Evolutionary conservation across 2,329 filamentous ascomycete species (phyloP).

Genomic region (Paraphoma chrysanthemicola): DNA sequence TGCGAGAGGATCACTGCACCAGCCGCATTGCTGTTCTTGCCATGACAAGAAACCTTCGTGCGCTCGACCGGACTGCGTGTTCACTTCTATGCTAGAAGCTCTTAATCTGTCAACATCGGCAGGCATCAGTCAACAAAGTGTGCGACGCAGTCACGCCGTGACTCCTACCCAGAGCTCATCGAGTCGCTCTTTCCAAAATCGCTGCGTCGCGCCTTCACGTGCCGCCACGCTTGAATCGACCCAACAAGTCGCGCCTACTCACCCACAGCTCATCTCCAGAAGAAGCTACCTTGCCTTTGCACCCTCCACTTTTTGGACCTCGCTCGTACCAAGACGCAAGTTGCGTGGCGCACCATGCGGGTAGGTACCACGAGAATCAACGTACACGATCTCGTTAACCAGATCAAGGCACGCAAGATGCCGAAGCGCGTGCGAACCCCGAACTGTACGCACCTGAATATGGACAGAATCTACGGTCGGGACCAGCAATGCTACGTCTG

Average conservation of each 20-base stretch:
- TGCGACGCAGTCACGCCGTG: too few relatives aligned
- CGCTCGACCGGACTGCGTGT: too few relatives aligned
- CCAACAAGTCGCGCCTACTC: conserved; percentile 4
- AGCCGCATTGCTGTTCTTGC: too few relatives aligned
- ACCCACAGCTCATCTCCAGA: not conserved
- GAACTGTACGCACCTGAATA: conserved; percentile 71
- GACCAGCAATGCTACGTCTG: conserved; percentile 66
- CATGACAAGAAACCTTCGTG: too few relatives aligned
- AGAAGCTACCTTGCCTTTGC: not conserved
- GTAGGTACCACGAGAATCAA: conserved; percentile 16
- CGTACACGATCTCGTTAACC: conserved; percentile 15
- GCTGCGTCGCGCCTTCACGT: not conserved
- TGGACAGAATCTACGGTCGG: conserved; percentile 68
- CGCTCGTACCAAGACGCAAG: not conserved
- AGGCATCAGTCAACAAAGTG: too few relatives aligned
- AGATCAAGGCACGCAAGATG: conserved; percentile 24
- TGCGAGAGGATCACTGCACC: too few relatives aligned
- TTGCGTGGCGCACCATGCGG: conserved; percentile 15
- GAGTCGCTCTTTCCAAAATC: conserved; percentile 9
- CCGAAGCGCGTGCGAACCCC: conserved; percentile 29
- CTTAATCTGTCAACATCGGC: too few relatives aligned
- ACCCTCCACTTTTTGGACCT: conserved; percentile 5
- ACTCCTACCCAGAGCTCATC: not conserved
- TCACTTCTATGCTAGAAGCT: too few relatives aligned
- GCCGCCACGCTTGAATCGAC: not conserved